Conservation (phyloP, 345 rosid species). For the Dimocarpus longan region DNA sequence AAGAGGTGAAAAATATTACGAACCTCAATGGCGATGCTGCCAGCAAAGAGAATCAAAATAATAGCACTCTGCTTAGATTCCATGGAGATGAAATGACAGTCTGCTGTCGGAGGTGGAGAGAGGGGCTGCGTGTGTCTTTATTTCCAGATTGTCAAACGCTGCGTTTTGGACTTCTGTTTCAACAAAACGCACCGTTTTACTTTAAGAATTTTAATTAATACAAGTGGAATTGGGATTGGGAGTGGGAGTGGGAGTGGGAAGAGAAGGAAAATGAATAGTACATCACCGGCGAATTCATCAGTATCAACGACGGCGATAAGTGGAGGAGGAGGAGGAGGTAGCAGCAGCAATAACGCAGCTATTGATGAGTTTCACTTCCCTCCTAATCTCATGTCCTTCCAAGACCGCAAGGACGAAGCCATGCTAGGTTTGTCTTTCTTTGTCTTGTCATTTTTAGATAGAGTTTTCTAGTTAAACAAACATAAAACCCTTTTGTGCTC, state of each 20-base stretch:
- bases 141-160: too few species aligned
- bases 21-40: constrained; percentile 15
- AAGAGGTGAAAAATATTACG: constrained; percentile 25
- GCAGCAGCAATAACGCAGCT: constrained; percentile 50
- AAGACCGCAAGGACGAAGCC: constrained; percentile 65
- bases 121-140: too few species aligned
- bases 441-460: too few species aligned
- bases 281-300: constrained; percentile 74
- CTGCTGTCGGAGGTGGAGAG: not conserved
- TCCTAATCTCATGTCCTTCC: constrained; percentile 61
- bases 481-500: not conserved
- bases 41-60: constrained; percentile 26
- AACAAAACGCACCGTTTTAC: too few species aligned
- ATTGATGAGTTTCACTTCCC: constrained; percentile 71
- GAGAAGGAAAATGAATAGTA: constrained; percentile 51
- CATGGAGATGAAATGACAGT: constrained; percentile 20
- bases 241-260: not conserved
- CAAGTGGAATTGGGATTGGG: too few species aligned
- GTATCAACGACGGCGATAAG: constrained; percentile 69
- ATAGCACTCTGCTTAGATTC: constrained; percentile 21
- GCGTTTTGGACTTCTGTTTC: too few species aligned
- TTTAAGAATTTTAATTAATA: too few species aligned
- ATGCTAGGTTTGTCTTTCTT: constrained; percentile 38
- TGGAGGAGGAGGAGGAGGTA: constrained; percentile 63
- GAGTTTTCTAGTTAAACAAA: not conserved